Base-by-base conservation (phyloP, 2,329 filamentous ascomycete genomes). In the Fusarium succisae region DNA sequence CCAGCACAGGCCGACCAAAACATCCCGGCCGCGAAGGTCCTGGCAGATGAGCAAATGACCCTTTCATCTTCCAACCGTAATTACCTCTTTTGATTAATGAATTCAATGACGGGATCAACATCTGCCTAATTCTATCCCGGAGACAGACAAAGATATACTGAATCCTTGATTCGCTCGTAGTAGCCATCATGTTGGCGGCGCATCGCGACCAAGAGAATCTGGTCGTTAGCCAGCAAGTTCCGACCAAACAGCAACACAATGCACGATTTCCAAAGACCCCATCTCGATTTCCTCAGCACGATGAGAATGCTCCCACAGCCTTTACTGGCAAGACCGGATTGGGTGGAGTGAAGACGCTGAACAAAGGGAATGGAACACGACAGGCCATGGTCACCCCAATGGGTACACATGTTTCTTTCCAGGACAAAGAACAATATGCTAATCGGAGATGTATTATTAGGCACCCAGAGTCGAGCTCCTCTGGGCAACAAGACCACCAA, bases 401-500 rank as follows among this genome's bases (percentile, higher is more conserved):
- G 79, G 93, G 95, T 97, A 87, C 71, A 88, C 63, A n/a, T 26
- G 61, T 39, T 43, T 47, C 32, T 22, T 24, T 10, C 1, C n/a
- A 35, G n/a, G 24, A 26, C 37, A 54, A 28, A 41, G 41, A 35
- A n/a, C 43, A 43, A n/a, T 38, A 48, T 10, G 41, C 72, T 76
- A 51, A 78, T 44, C 55, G 48, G 32, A 48, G 32, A 47, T 35
- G 13, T 30, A 5, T 53, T 24, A 57, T 54, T 53, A 82, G 82
- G 77, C 18, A 78, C 79, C 35, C 90, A 91, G 67, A 91, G 87
- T 68, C 91, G 96, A 78, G 95, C 95, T 43, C 93, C 94, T 18
- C 86, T 99, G 54, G 96, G 96, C 39, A 92, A 94, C 87, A 99
- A 99, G 84, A 98, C 96, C 3, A 98, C 96, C 59, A 99, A 99